phyloP scores from a whole-genome alignment of 2,329 filamentous ascomycete species.

The Cryoendolithus antarcticus region DNA sequence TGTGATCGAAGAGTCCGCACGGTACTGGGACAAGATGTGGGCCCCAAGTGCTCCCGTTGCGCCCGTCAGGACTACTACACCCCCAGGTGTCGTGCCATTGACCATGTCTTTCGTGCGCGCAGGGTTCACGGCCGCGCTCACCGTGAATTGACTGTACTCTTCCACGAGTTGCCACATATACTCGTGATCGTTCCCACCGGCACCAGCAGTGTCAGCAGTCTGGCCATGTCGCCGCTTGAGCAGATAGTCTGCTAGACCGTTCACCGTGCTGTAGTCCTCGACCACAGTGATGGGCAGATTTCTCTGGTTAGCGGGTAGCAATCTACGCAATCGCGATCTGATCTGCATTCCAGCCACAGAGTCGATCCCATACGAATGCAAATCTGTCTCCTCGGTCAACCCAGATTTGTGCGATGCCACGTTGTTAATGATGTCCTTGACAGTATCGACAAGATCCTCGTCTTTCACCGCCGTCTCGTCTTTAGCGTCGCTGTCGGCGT shows the following conservation, averaged over 20 bases:
- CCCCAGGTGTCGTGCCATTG: constrained; percentile 1
- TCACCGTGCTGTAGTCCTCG: constrained; percentile 47
- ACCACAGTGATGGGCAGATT: constrained; percentile 45
- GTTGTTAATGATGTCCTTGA: constrained; percentile 20
- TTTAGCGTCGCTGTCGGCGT: constrained; percentile 21
- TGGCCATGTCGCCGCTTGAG: constrained; percentile 28
- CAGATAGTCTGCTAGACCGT: constrained; percentile 28
- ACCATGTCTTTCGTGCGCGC: neutral
- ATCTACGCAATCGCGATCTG: constrained; percentile 24
- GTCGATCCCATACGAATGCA: constrained; percentile 49
- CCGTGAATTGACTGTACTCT: constrained; percentile 33
- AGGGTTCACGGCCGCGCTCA: neutral
- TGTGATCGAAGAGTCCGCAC: constrained; percentile 24
- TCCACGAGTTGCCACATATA: constrained; percentile 37
- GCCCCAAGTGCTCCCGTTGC: constrained; percentile 40
- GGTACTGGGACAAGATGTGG: constrained; percentile 37
- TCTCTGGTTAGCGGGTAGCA: constrained; percentile 23
- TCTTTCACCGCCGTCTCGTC: constrained; percentile 17
- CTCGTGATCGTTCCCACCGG: constrained; percentile 10
- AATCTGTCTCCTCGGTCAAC: constrained; percentile 31
- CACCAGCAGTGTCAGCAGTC: neutral
- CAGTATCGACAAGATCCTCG: constrained; percentile 17
- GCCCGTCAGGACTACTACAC: constrained; percentile 33
- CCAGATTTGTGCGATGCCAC: constrained; percentile 6
- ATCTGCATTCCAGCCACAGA: constrained; percentile 47